A percentile compares a stretch with the other conserved stretches of the same genome.
Evolutionary conservation across 2,329 filamentous ascomycete species (phyloP).

Genomic region (Talaromyces amestolkiae): DNA sequence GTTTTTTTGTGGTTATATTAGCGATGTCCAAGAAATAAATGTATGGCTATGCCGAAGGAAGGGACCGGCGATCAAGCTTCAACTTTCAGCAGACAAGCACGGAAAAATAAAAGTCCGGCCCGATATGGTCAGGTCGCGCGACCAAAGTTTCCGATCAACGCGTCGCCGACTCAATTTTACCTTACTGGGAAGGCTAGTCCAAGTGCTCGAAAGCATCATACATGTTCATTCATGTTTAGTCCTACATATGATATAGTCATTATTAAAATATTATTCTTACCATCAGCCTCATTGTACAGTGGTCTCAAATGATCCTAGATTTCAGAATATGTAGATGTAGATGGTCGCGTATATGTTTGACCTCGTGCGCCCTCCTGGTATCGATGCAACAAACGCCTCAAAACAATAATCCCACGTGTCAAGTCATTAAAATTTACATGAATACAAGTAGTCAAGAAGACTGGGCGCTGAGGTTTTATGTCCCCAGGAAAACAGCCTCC

Average conservation of each 20-base stretch:
- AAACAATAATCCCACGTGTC: neutral
- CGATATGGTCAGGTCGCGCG: neutral
- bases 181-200: neutral
- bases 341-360: neutral
- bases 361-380: constrained; percentile 4
- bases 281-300: neutral
- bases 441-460: neutral
- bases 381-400: constrained; percentile 6
- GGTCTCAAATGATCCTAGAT: neutral
- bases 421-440: neutral
- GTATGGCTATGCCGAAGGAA: neutral
- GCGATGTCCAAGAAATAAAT: neutral
- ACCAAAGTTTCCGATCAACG: neutral
- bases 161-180: constrained; percentile 11
- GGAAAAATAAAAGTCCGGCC: constrained; percentile 2
- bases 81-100: constrained; percentile 5
- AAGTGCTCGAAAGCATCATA: neutral
- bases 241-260: no score
- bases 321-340: neutral
- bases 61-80: neutral
- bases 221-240: neutral
- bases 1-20: neutral
- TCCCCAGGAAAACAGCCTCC: constrained; percentile 12
- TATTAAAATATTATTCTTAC: no score
- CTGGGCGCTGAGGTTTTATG: neutral